Evolutionary conservation across 75 land plant species (phyloP).

Genomic region (Sequoia sempervirens): DNA sequence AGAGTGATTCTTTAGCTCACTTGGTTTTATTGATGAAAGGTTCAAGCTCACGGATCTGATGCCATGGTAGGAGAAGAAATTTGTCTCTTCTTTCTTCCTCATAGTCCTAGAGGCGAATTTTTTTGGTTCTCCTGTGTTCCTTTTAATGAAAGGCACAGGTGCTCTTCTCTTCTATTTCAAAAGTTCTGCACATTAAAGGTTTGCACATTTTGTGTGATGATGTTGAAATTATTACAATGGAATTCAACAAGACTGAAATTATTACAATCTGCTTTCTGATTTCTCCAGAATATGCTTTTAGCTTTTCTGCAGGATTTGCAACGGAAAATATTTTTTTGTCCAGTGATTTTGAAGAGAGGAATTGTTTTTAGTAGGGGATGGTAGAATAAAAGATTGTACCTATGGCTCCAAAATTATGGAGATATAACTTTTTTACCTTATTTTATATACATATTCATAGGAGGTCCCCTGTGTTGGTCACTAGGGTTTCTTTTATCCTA

Average conservation of each 20-base stretch:
- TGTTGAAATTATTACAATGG: neutral
- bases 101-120: conserved; percentile 66
- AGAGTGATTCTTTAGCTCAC: neutral
- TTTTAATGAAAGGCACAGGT: conserved; percentile 96
- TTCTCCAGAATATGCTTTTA: too few relatives aligned
- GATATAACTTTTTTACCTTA: too few relatives aligned
- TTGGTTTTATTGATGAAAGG: conserved; percentile 15
- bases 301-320: neutral
- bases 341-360: neutral
- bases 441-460: too few relatives aligned
- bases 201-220: neutral
- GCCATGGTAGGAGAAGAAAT: conserved; percentile 84
- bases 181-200: too few relatives aligned
- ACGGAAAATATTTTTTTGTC: neutral
- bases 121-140: conserved; percentile 60
- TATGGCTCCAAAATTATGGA: neutral
- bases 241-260: neutral
- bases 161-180: neutral
- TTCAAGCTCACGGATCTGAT: conserved; percentile 88
- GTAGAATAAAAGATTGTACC: neutral
- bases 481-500: too few relatives aligned
- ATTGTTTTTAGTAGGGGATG: neutral
- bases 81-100: conserved; percentile 86
- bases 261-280: neutral
- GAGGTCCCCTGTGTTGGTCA: too few relatives aligned